phyloP scores from a whole-genome alignment of 2,329 filamentous ascomycete species.

The Periconia macrospinosa region DNA sequence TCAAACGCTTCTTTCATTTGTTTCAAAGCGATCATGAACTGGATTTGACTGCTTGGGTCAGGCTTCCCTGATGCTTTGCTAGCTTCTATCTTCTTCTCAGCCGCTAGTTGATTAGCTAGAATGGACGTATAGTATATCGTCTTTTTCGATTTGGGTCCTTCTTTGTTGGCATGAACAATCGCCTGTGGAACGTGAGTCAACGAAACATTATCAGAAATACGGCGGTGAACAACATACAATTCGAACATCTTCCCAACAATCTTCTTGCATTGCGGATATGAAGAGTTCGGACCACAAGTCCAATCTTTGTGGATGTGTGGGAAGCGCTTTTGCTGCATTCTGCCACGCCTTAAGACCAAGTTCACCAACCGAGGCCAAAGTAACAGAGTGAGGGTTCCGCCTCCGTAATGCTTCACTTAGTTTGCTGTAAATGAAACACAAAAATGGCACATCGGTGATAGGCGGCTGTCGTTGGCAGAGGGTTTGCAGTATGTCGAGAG shows the following conservation, averaged over 20 bases:
- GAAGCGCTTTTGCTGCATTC: constrained; percentile 27
- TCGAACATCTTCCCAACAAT: constrained; percentile 40
- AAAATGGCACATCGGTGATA: constrained; percentile 26
- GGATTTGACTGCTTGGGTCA: constrained; percentile 19
- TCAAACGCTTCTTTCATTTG: constrained; percentile 31
- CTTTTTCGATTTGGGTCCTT: constrained; percentile 25
- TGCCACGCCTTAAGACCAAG: constrained; percentile 30
- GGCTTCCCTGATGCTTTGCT: constrained; percentile 4
- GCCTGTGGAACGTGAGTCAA: constrained; percentile 24
- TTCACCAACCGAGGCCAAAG: constrained; percentile 17
- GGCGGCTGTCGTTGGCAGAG: constrained; percentile 25
- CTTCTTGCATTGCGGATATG: constrained; percentile 27
- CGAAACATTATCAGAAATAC: background rate
- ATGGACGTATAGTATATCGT: constrained; percentile 29
- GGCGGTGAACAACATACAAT: constrained; percentile 22
- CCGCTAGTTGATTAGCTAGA: constrained; percentile 31
- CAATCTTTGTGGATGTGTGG: constrained; percentile 23
- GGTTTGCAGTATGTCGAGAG: constrained; percentile 15
- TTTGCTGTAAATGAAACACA: constrained; percentile 30
- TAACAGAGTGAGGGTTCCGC: background rate
- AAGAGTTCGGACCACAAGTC: constrained; percentile 33
- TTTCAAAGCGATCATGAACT: constrained; percentile 23
- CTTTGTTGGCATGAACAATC: constrained; percentile 31
- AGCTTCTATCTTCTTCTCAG: constrained; percentile 20
- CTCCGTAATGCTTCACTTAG: constrained; percentile 22